Base-by-base conservation (phyloP, 495 filamentous ascomycete genomes). In the Aspergillus diversus region DNA sequence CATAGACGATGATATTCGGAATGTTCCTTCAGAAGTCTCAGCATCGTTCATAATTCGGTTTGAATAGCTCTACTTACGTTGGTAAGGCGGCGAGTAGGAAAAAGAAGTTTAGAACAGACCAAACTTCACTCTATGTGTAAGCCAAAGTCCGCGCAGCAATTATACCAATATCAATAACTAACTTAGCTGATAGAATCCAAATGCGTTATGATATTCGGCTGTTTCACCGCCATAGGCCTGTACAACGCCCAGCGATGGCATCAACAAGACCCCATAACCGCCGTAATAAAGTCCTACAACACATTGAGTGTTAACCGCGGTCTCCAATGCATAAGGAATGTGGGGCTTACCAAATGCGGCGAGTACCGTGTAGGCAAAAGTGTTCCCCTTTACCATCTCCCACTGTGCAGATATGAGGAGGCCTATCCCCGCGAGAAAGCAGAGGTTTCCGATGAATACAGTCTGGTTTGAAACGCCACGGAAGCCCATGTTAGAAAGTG, bases 341-440 rank as follows among this genome's bases (percentile, higher is more conserved):
- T 32, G 12, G 27, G 8, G 55, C 67, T 59, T 43, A 69, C 70
- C 70, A 48, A 67, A 72, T 21, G 67, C 70, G 42, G 63, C 50
- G 35, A 72, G 77, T 9, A 82, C 80, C 3, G 81, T 85, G 39
- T 85, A 84, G 6, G 77, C 76, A 49, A 81, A 84, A 0, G 73
- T 79, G 63, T 83, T 83, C 7, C 81, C 81, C 8, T 79, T 66
- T 0, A 79, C 76, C 5, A 82, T 61, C 59, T 83, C 81, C 82
- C 80, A 85, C 65, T 83, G 80, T 16, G 81, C 81, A 5, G 79
- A 77, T 6, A 84, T 65, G 0, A 85, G 73, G 57, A 85, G 72
- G 0, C 80, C 81, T 62, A 84, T 79, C 0, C 75, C 77, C 5
- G 77, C 73, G 48, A 81, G 74, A 59, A 81, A 80, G 71, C 81